A percentile compares a stretch with the other conserved stretches of the same genome.
Evolutionary conservation across 164 flowering plant species (phyloP).

Genomic region (Kingdonia uniflora): DNA sequence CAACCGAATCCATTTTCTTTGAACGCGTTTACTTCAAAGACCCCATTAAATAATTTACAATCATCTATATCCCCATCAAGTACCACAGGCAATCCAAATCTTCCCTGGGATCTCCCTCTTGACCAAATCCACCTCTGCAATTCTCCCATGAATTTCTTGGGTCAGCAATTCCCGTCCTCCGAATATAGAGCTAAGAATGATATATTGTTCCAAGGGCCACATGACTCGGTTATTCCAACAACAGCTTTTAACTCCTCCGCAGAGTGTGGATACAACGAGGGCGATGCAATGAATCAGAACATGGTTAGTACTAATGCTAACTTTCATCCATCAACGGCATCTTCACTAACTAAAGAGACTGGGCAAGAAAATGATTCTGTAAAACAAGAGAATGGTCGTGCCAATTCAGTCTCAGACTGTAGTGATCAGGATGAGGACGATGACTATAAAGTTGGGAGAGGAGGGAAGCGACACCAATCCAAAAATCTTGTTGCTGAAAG

Average conservation of each 20-base stretch:
- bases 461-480: conserved; percentile 48
- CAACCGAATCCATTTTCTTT: conserved; percentile 9
- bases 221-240: conserved; percentile 12
- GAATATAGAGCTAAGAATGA: conserved; percentile 14
- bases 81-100: conserved; percentile 16
- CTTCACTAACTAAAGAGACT: conserved; percentile 14
- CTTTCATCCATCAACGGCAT: conserved; percentile 19
- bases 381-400: conserved; percentile 29
- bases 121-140: conserved; percentile 21
- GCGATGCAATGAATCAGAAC: conserved; percentile 24
- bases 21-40: conserved; percentile 9
- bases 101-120: conserved; percentile 27
- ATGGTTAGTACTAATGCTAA: conserved; percentile 1
- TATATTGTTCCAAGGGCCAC: conserved; percentile 23
- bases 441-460: conserved; percentile 34
- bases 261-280: conserved; percentile 18
- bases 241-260: conserved; percentile 13
- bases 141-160: conserved; percentile 30
- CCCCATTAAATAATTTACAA: conserved; percentile 8
- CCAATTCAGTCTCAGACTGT: conserved; percentile 61
- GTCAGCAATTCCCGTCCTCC: conserved; percentile 16
- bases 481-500: conserved; percentile 90
- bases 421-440: conserved; percentile 77
- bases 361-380: conserved; percentile 32
- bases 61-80: conserved; percentile 16